Conservation (phyloP, 2,329 filamentous ascomycete genomes). For the Curvularia sp. region DNA sequence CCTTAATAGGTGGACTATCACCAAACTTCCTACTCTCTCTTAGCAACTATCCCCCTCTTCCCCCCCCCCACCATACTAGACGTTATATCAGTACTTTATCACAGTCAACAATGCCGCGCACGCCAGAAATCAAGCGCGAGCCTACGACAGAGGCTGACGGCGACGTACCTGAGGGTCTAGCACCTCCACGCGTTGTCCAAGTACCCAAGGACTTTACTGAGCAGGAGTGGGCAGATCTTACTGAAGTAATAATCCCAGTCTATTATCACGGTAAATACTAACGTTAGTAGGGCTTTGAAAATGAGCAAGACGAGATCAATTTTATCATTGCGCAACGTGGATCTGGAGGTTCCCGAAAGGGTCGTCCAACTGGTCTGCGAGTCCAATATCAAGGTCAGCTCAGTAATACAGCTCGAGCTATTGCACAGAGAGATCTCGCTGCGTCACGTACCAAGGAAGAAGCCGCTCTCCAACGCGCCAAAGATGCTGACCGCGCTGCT, state of each 20-base stretch:
- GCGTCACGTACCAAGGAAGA: background rate
- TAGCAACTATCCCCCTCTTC: background rate
- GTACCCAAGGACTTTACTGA: background rate
- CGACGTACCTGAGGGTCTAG: too few relatives aligned
- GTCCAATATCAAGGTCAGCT: background rate
- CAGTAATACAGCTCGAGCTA: background rate
- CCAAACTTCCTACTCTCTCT: conserved; percentile 1
- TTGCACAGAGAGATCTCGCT: background rate
- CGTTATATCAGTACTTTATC: background rate
- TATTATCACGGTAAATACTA: background rate
- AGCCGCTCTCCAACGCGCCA: background rate
- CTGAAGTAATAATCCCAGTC: background rate
- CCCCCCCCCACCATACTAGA: too few relatives aligned
- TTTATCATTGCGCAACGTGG: background rate
- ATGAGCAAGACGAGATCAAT: background rate
- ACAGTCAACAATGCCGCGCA: background rate
- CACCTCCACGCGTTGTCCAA: background rate
- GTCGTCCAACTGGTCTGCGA: background rate
- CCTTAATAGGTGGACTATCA: background rate
- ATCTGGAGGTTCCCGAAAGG: background rate
- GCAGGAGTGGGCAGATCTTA: background rate
- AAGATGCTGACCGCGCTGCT: background rate
- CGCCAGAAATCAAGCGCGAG: background rate
- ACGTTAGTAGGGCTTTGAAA: background rate
- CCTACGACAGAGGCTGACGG: background rate